Percentiles rank a stretch among this genome's conserved stretches.
These are phyloP conservation scores for Parmelia sp. DNA, from an alignment of 495 filamentous ascomycete genomes.

Conservation along the genomic window DNA sequence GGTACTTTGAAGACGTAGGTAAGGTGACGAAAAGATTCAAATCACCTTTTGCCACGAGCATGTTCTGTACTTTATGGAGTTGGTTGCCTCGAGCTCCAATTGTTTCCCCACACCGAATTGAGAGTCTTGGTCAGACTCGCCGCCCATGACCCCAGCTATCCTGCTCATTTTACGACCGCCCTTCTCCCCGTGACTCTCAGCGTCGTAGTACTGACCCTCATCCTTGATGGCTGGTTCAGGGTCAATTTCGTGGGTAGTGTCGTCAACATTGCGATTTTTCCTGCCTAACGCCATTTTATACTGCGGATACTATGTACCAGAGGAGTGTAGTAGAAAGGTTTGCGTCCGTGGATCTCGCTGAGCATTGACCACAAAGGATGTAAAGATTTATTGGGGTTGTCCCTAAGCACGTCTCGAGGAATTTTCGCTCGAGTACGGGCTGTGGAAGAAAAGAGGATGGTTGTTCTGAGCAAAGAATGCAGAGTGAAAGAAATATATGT, in stretches of 20 bases:
- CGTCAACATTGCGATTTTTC: conserved; percentile 18
- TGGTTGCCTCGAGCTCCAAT: conserved; percentile 67
- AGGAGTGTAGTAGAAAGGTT: conserved; percentile 34
- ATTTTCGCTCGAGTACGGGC: conserved; percentile 28
- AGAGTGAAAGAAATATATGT: background rate
- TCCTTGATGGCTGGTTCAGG: conserved; percentile 10
- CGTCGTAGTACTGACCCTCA: conserved; percentile 17
- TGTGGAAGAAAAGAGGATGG: background rate
- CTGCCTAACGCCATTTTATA: conserved; percentile 47
- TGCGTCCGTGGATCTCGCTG: conserved; percentile 26
- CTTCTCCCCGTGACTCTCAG: conserved; percentile 19
- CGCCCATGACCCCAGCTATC: conserved; percentile 13
- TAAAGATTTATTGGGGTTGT: conserved; percentile 2
- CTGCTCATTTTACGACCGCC: conserved; percentile 26
- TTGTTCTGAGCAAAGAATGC: background rate
- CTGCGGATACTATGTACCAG: conserved; percentile 36
- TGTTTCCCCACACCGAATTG: conserved; percentile 56
- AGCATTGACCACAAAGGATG: conserved; percentile 41
- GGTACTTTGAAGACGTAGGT: background rate
- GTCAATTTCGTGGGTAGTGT: conserved; percentile 11
- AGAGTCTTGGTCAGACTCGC: conserved; percentile 26
- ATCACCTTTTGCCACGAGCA: conserved; percentile 84
- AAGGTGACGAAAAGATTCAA: conserved; percentile 6
- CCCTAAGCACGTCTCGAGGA: conserved; percentile 27
- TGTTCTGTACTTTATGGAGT: conserved; percentile 79